phyloP scores from a whole-genome alignment of 768 basidiomycete genomes.

The Pleurotus djamor region DNA sequence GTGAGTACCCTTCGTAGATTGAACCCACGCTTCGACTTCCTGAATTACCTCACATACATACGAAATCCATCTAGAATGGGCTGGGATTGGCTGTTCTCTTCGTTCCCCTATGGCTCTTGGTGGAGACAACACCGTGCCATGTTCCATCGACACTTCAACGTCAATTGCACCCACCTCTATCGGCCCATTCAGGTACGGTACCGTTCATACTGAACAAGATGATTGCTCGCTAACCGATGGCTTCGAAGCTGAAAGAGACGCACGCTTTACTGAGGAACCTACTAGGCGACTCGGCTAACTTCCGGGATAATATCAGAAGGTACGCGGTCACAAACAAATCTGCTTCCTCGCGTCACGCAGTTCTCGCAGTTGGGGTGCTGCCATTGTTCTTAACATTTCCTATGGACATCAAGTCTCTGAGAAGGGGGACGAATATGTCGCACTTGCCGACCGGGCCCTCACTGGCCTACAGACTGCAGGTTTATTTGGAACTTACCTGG shows the following conservation, averaged over 20 bases:
- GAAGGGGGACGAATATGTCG: conserved; percentile 35
- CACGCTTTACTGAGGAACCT: conserved; percentile 34
- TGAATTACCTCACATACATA: not conserved
- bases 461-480: conserved; percentile 31
- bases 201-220: conserved; percentile 19
- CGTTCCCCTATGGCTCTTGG: conserved; percentile 30
- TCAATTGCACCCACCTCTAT: conserved; percentile 18
- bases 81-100: conserved; percentile 44
- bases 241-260: conserved; percentile 24
- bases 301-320: conserved; percentile 33
- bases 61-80: conserved; percentile 31
- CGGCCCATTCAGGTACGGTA: conserved; percentile 20
- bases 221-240: conserved; percentile 20
- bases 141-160: conserved; percentile 35
- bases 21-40: not conserved
- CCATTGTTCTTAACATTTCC: conserved; percentile 36
- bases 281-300: conserved; percentile 31
- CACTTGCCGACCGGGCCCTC: conserved; percentile 36
- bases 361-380: conserved; percentile 27
- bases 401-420: conserved; percentile 36
- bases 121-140: conserved; percentile 34
- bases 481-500: conserved; percentile 41
- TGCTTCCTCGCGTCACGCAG: not conserved
- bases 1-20: conserved; percentile 20
- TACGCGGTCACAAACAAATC: conserved; percentile 9